phyloP scores from a whole-genome alignment of 306 rosid genomes.

The Coriaria nepalensis region DNA sequence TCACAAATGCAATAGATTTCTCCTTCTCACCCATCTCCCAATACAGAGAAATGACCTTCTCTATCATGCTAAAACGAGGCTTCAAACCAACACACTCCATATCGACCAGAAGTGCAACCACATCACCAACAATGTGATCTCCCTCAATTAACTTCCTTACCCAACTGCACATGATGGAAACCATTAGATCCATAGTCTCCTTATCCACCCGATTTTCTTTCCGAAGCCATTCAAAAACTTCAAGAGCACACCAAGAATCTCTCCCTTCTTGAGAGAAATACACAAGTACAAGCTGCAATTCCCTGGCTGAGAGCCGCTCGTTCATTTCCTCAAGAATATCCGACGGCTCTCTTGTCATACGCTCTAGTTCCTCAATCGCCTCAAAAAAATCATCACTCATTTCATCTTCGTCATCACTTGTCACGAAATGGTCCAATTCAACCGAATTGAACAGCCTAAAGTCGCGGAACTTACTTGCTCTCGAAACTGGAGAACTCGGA shows the following conservation, averaged over 20 bases:
- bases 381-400: slow-evolving; percentile 87
- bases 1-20: slow-evolving; percentile 47
- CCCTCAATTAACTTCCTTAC: slow-evolving; percentile 68
- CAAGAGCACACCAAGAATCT: slow-evolving; percentile 95
- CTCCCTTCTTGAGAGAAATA: slow-evolving; percentile 94
- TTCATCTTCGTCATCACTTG: slow-evolving; percentile 77
- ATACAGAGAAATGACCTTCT: slow-evolving; percentile 84
- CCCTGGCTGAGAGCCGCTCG: slow-evolving; percentile 75
- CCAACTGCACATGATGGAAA: slow-evolving; percentile 87
- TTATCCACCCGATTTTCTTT: slow-evolving; percentile 87
- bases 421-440: slow-evolving; percentile 67
- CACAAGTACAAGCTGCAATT: slow-evolving; percentile 77
- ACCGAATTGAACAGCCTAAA: slow-evolving; percentile 45
- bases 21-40: slow-evolving; percentile 92
- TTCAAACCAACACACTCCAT: slow-evolving; percentile 94
- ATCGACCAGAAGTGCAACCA: slow-evolving; percentile 84
- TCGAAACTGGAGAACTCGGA: slow-evolving; percentile 17
- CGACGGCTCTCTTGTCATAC: slow-evolving; percentile 93
- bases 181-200: slow-evolving; percentile 99
- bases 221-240: slow-evolving; percentile 94
- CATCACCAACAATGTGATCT: slow-evolving; percentile 48
- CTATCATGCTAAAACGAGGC: slow-evolving; percentile 86
- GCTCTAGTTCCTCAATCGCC: slow-evolving; percentile 89
- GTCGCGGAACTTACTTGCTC: slow-evolving; percentile 28
- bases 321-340: slow-evolving; percentile 92